Conservation (phyloP, 306 rosid species). For the Cucurbita argyrosperma region DNA sequence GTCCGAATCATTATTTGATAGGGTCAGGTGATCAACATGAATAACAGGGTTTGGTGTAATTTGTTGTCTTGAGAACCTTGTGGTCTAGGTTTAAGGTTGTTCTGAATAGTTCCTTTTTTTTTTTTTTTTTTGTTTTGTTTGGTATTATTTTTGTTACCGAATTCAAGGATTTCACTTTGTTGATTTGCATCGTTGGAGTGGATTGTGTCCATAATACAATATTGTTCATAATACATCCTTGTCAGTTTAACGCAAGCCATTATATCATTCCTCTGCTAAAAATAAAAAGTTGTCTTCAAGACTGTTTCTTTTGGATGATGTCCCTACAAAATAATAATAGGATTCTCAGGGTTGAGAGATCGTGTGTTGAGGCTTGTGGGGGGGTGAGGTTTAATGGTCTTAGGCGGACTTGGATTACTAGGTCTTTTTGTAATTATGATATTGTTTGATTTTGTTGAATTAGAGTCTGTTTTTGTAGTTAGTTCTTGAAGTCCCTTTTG, state of each 20-base stretch:
- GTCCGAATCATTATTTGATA: not conserved
- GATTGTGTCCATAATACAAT: not conserved
- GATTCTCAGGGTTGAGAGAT: not conserved
- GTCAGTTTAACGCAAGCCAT: not conserved
- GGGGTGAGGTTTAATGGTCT: not conserved
- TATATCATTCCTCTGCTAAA: not conserved
- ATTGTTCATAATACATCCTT: not conserved
- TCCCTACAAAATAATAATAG: not conserved
- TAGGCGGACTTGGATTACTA: not conserved
- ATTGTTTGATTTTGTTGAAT: not conserved
- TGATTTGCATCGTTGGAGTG: not conserved
- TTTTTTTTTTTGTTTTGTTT: not conserved
- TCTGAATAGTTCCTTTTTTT: not conserved
- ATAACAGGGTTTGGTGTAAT: not conserved
- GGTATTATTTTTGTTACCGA: not conserved
- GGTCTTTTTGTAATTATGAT: not conserved
- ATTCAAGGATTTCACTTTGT: not conserved
- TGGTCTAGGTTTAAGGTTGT: not conserved
- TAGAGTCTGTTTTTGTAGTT: not conserved
- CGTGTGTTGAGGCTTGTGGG: not conserved
- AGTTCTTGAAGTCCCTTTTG: not conserved
- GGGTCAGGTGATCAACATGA: not conserved
- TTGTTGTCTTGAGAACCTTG: not conserved
- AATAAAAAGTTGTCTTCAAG: not conserved
- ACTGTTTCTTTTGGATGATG: not conserved